Base-by-base conservation (phyloP, 208 protist genomes). In the Wallacemonas sp. region DNA sequence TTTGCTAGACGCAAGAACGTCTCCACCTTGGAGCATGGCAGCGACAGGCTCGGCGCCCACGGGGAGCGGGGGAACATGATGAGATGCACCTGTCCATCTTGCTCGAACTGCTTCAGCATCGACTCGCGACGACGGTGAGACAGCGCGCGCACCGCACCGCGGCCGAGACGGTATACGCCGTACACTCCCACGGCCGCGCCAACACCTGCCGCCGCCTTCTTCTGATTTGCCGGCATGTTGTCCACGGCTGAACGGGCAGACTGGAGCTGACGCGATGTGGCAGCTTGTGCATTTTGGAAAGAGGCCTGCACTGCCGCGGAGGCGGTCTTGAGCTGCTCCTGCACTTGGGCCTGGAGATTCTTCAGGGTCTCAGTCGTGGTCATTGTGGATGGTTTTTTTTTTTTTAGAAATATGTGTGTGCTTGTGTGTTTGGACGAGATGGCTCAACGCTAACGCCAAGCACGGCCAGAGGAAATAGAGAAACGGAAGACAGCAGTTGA, bases 31-130 rank as follows among this genome's bases (percentile, higher is more conserved):
- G 41, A 31, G 65, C 55, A 65, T 27, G 22, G 58, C 33, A 19
- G 17, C 3, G 58, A 72, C 22, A 72, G 5, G 51, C 38, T 67
- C 33, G 58, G 56, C n/a, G 65, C 17, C 41, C 38, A 62, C 39
- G 42, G 47, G 33, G 61, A 72, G 55, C 51, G 66, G 24, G 72
- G 66, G 51, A 60, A 59, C 31, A 70, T 42, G 42, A 68, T 58
- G 24, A 79, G 33, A 42, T 79, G 73, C 30, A 79, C 45, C 36
- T 61, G 30, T 31, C 55, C 62, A 39, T 72, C 64, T 22, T 69
- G 59, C 15, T 66, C 45, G 24, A 62, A 31, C 21, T 2, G 34
- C 51, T 47, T 44, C 44, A 60, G 54, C 59, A 51, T 54, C 21
- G 42, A 22, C 62, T 51, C 56, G 21, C 65, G 44, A 21, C 61